phyloP scores from a whole-genome alignment of 805 yeast genomes.

The Helenozyma baotianmanensis region DNA sequence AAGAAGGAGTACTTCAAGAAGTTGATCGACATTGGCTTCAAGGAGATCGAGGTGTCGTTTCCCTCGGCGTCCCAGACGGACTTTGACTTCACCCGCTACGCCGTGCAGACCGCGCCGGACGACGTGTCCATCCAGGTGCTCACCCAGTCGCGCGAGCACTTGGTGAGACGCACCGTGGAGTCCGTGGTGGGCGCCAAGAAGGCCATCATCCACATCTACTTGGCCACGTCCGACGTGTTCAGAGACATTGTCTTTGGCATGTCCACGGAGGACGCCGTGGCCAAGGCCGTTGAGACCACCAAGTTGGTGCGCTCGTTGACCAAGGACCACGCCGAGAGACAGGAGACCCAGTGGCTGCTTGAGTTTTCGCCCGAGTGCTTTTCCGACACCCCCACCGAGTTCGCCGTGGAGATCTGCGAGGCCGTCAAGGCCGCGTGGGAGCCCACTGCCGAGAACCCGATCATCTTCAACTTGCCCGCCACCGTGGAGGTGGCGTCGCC shows the following conservation, averaged over 20 bases:
- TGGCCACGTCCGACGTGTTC: constrained; percentile 73
- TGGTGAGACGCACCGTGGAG: constrained; percentile 70
- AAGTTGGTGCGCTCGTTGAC: constrained; percentile 63
- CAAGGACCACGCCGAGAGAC: constrained; percentile 65
- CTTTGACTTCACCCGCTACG: constrained; percentile 75
- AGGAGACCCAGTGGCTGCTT: constrained; percentile 62
- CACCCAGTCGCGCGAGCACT: constrained; percentile 72
- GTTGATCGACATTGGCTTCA: constrained; percentile 67
- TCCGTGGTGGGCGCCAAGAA: constrained; percentile 67
- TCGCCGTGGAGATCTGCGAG: constrained; percentile 72
- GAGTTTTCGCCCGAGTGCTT: constrained; percentile 80
- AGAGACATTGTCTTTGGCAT: constrained; percentile 72
- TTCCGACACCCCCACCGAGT: constrained; percentile 69
- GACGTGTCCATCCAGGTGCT: constrained; percentile 72
- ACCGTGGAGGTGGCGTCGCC: constrained; percentile 78
- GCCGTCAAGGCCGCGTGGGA: constrained; percentile 79
- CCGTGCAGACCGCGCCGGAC: constrained; percentile 72
- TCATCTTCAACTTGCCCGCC: constrained; percentile 75
- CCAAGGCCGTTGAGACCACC: constrained; percentile 67
- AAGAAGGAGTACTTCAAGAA: constrained; percentile 73
- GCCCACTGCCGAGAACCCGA: constrained; percentile 69
- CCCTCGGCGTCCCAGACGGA: constrained; percentile 82
- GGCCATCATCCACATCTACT: constrained; percentile 68
- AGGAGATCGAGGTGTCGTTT: constrained; percentile 76
- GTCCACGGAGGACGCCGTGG: constrained; percentile 64